Evolutionary conservation across 1,284 basidiomycete species (phyloP).

Genomic region (Pseudozyma sp.): DNA sequence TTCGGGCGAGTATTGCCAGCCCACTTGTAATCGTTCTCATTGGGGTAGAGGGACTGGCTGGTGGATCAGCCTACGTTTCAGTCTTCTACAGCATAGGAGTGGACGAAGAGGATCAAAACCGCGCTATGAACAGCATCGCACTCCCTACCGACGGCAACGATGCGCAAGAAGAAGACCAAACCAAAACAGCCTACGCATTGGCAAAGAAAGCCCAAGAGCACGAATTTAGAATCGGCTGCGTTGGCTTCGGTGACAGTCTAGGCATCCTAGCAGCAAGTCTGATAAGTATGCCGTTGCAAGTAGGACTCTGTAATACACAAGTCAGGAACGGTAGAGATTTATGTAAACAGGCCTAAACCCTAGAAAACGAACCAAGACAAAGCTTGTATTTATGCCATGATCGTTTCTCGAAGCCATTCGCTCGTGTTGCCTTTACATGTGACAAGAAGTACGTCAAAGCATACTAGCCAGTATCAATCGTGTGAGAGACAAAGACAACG

Average conservation of each 20-base stretch:
- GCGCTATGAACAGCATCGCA: neutral
- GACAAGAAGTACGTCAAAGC: too few relatives aligned
- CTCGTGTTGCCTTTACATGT: neutral
- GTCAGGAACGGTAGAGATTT: conserved; percentile 51
- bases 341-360: conserved; percentile 57
- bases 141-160: neutral
- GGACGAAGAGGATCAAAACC: conserved; percentile 16
- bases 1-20: conserved; percentile 59
- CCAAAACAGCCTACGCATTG: neutral
- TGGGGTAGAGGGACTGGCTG: conserved; percentile 62
- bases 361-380: neutral
- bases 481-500: too few relatives aligned
- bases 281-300: conserved; percentile 65
- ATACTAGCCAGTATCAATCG: too few relatives aligned
- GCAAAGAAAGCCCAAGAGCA: conserved; percentile 58
- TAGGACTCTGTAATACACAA: conserved; percentile 57
- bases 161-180: neutral
- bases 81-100: conserved; percentile 64
- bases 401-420: too few relatives aligned
- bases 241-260: conserved; percentile 65
- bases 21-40: conserved; percentile 65
- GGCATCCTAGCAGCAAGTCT: conserved; percentile 63
- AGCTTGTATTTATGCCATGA: too few relatives aligned
- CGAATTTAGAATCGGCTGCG: conserved; percentile 66
- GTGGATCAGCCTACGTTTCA: conserved; percentile 57